Base-by-base conservation (phyloP, 805 yeast genomes). In the Starmerella ratchasimensis region DNA sequence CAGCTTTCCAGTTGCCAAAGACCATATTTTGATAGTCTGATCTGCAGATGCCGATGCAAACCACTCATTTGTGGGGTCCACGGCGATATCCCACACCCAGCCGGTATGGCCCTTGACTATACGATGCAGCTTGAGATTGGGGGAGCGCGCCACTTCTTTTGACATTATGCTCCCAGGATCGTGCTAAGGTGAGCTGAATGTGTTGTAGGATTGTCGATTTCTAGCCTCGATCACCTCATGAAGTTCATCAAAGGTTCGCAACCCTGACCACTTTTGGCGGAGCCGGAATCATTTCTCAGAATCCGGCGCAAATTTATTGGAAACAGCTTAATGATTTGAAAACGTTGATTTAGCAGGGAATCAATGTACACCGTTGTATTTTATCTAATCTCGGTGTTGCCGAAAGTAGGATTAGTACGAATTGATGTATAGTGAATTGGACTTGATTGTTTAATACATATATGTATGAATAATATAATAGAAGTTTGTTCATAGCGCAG, bases 1-100 rank as follows among this genome's bases (percentile, higher is more conserved):
- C 44, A 84, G 59, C 35, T 64, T 61, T 9, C 82, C 79, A 4
- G 74, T 61, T 0, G 82, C 90, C 36, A 84, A 57, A 53, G 84
- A 90, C 97, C 98, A 90, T 3, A 88, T 65, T 37, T 86, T 86
- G 45, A 90, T 80, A 0, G 93, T 80, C 3, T 82, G 65, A 53
- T 90, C 99, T 4, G 79, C 71, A 3, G 93, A 76, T 0, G 97
- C 99, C 0, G 95, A 76, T 6, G 78, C 93, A 60, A 82, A 88
- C 82, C 90, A 90, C 47, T 76, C 71, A 55, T 84, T 84, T 23
- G 78, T 78, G 1, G 94, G 94, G 43, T 90, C 97, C 15, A 80
- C 70, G 6, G 77, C 67, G 3, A 84, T 62, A n/a, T 81, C 68
- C 32, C 93, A 67, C 1, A 90, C 83, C 86, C 96, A 86, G 0